phyloP scores from a whole-genome alignment of 2,329 filamentous ascomycete species.

The Tolypocladium tropicale region DNA sequence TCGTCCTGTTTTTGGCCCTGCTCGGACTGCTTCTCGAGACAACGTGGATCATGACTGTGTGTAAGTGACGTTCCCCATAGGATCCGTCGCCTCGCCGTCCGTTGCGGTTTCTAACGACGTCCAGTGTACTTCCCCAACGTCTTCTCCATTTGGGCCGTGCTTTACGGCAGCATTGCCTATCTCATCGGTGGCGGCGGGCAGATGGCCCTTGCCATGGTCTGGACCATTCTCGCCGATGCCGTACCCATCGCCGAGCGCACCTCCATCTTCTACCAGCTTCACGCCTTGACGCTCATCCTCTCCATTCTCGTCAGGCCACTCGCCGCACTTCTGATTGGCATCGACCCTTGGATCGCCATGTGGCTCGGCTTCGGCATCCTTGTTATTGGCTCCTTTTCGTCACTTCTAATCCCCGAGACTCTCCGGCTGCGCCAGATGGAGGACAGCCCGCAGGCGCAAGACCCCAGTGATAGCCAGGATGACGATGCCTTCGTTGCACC shows the following conservation, averaged over 20 bases:
- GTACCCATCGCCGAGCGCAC: constrained; percentile 26
- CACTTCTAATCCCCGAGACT: constrained; percentile 32
- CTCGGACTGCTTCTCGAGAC: constrained; percentile 18
- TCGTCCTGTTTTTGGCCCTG: constrained; percentile 27
- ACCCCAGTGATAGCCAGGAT: background rate
- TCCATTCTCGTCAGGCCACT: constrained; percentile 28
- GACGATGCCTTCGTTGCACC: background rate
- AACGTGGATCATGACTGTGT: constrained; percentile 17
- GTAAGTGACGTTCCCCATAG: constrained; percentile 14
- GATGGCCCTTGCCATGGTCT: constrained; percentile 32
- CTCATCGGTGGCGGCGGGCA: constrained; percentile 29
- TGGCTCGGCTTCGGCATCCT: constrained; percentile 21
- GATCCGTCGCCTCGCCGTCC: background rate
- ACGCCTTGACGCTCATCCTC: constrained; percentile 25
- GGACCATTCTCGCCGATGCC: constrained; percentile 34
- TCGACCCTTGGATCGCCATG: constrained; percentile 29
- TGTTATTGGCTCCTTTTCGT: constrained; percentile 14
- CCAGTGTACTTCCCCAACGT: constrained; percentile 25
- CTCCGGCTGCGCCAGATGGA: constrained; percentile 20
- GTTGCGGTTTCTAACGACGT: background rate
- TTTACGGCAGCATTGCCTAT: constrained; percentile 20
- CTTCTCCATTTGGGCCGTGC: constrained; percentile 29
- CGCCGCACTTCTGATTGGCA: constrained; percentile 27
- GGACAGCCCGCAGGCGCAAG: constrained; percentile 10
- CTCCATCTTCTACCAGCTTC: constrained; percentile 28